phyloP scores from a whole-genome alignment of 495 filamentous ascomycete genomes.

The Penicillium coprophilum region DNA sequence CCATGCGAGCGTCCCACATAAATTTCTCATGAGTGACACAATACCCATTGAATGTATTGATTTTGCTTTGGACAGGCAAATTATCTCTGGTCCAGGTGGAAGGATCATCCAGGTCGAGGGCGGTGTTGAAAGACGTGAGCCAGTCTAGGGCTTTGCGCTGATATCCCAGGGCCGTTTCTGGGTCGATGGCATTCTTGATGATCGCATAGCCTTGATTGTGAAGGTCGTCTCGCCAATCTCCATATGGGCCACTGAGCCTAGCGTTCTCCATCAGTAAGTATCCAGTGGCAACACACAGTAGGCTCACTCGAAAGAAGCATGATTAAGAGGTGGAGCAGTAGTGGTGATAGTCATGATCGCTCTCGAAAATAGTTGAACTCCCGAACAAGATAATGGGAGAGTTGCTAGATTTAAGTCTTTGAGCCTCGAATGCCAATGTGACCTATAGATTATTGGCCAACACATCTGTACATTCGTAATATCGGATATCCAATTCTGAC shows the following conservation, averaged over 20 bases:
- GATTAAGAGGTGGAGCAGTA: not conserved
- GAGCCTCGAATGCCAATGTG: not conserved
- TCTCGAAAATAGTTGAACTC: no score
- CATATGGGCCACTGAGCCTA: conserved; percentile 27
- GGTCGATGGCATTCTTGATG: conserved; percentile 28
- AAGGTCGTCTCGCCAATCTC: conserved; percentile 37
- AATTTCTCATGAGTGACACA: conserved; percentile 44
- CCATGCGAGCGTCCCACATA: conserved; percentile 46
- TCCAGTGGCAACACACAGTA: not conserved
- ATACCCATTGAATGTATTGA: conserved; percentile 34
- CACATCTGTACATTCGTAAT: not conserved
- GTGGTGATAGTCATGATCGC: not conserved
- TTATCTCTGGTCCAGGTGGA: conserved; percentile 34
- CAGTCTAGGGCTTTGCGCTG: conserved; percentile 29
- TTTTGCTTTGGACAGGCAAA: conserved; percentile 32
- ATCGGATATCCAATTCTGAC: not conserved
- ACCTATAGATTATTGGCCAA: not conserved
- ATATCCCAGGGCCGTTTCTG: conserved; percentile 26
- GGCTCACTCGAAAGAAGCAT: not conserved
- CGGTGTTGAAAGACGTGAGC: conserved; percentile 27
- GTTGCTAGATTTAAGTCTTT: not conserved
- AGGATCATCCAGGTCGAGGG: conserved; percentile 29
- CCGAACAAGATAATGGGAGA: not conserved
- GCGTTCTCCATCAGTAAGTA: not conserved
- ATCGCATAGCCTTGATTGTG: conserved; percentile 32